Evolutionary conservation across 345 rosid species (phyloP).

Genomic region (Populus euphratica): DNA sequence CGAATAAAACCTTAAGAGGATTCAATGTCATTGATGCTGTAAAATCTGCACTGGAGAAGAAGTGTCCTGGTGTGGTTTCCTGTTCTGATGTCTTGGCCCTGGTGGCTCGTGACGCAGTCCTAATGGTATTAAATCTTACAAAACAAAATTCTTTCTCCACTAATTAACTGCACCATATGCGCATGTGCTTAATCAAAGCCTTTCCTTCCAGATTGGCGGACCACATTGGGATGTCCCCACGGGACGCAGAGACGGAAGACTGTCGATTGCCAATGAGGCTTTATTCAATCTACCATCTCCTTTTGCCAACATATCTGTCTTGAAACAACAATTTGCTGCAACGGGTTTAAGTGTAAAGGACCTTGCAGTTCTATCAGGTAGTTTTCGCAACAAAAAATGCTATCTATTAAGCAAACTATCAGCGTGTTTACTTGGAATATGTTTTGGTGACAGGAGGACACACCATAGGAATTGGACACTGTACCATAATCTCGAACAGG

Average conservation of each 20-base stretch:
- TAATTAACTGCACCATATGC: neutral
- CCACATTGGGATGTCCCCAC: slow-evolving; percentile 55
- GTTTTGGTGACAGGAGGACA: slow-evolving; percentile 32
- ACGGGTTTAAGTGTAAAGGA: slow-evolving; percentile 52
- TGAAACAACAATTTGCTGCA: slow-evolving; percentile 33
- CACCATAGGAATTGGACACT: slow-evolving; percentile 58
- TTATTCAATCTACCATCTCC: slow-evolving; percentile 37
- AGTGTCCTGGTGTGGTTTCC: slow-evolving; percentile 36
- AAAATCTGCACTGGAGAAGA: slow-evolving; percentile 32
- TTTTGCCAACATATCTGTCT: slow-evolving; percentile 20
- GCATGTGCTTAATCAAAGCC: too few species aligned
- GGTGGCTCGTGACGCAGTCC: slow-evolving; percentile 38
- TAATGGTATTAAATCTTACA: slow-evolving; percentile 20
- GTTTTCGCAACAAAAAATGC: slow-evolving; percentile 32
- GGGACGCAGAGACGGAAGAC: slow-evolving; percentile 61
- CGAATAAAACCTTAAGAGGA: slow-evolving; percentile 51
- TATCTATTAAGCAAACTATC: neutral
- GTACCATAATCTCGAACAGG: slow-evolving; percentile 30
- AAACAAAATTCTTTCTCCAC: too few species aligned
- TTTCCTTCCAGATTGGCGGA: slow-evolving; percentile 42
- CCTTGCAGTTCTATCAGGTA: slow-evolving; percentile 54
- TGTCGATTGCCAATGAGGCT: slow-evolving; percentile 35
- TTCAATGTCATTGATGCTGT: slow-evolving; percentile 46
- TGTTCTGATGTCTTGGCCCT: slow-evolving; percentile 34
- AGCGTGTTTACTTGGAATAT: neutral